Evolutionary conservation across 192 early-diverging fungal genomes (phyloP), one percentile per base, ranked within the genome.

Genomic region (Funneliformis geosporum): DNA sequence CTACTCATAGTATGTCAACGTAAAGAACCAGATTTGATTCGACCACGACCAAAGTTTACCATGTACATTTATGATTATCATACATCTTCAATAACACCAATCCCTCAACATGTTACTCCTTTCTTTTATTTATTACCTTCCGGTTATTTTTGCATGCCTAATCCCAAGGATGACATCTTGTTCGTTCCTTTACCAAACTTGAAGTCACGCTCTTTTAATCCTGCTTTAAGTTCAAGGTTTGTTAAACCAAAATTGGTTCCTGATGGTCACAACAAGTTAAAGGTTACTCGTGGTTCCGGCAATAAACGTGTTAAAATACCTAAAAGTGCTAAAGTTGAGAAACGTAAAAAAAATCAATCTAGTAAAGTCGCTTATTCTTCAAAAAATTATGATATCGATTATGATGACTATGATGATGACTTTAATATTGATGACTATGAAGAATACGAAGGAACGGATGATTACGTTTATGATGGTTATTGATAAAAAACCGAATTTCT

Each of bases 31-130:
- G 14, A 60, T 60, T 60, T 23, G 14, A 6, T 60, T 60, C 23
- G 25, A n/a, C 27, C 10, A 28, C 62, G 62, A 4, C 25, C 62
- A 64, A 23, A 28, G 12, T 28, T 25, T 2, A 1, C 62, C 3
- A 23, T 64, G 23, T 64, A 23, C 5, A 28, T 64, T 23, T 64
- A 64, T n/a, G 62, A 64, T 64, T 64, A 64, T 64, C 62, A 64
- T 64, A 28, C n/a, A 11, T 28, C 27, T 5, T 28, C n/a, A 28
- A 5, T 64, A 0, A 12, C 5, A 0, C 12, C 2, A 64, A 14
- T 14, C 5, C 27, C 11, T 14, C 62, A 25, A 23, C 18, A 23
- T 11, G 23, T 4, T 64, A 5, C 62, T 14, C 62, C 62, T 27
- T 64, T 64, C 7, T 3, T 64, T 64, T 64, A 28, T 9, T 64